Evolutionary conservation across 1,284 basidiomycete genomes (phyloP), one percentile per base, ranked within the genome.

Genomic region (Ustilago xerochloae): DNA sequence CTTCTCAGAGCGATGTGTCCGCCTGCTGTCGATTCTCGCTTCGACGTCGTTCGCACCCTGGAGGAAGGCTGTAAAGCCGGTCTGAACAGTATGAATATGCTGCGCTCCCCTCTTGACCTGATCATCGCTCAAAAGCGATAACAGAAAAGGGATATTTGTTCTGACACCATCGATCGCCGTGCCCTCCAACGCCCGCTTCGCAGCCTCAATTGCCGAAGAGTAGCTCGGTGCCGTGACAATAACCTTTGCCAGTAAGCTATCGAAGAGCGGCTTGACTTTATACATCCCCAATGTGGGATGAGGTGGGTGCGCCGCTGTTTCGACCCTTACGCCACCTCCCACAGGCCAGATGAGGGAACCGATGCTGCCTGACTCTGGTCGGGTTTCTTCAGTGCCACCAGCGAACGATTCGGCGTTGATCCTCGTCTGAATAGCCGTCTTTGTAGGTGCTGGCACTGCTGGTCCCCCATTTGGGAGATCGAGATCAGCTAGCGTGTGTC

Each of bases 241-340:
- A 9, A 78, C 49, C 39, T 80, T 80, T 9, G 76, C 78, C 39
- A 80, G 30, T 38, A 80, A 48, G 22, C 67, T 75, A 57, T 80
- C 78, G 52, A 76, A 80, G 4, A 67, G 43, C 15, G 75, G 56
- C n/a, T 43, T 56, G 15, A 65, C 63, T 6, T 8, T 30, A 28
- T 72, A 79, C 22, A 3, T 8, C 3, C 62, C 67, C 32, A 62
- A 8, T 1, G 3, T 3, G 0, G 59, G 50, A n/a, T 51, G 62
- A 0, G 77, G 74, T 1, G 77, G 24, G 35, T 77, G 70, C 3
- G 67, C 68, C 3, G 71, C 75, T 4, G 72, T 77, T 32, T 79
- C 77, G n/a, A 79, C 43, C 9, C 77, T 66, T 6, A 79, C 32
- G 20, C 51, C n/a, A 1, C 46, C 62, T 1, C 77, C 77, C 0